phyloP scores from a whole-genome alignment of 148 eudicot species.

The Selenicereus undatus region DNA sequence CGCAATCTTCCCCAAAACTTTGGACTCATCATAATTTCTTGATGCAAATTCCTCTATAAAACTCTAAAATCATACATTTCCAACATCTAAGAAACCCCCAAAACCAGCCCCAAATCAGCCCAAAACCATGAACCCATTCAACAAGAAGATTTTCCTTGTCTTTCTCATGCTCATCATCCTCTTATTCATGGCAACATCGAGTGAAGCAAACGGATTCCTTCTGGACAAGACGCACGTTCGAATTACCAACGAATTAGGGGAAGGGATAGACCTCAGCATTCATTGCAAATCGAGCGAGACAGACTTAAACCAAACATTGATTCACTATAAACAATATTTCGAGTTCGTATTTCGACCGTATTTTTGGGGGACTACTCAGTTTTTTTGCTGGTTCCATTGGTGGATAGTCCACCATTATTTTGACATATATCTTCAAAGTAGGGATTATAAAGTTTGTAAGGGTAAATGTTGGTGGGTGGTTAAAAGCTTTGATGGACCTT shows the following conservation, averaged over 20 bases:
- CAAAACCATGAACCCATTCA: background rate
- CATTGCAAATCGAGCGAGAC: background rate
- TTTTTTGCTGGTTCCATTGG: background rate
- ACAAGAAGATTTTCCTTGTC: background rate
- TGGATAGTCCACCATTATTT: background rate
- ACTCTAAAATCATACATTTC: background rate
- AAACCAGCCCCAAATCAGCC: background rate
- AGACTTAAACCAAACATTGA: background rate
- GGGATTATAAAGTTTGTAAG: background rate
- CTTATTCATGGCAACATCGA: background rate
- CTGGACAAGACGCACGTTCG: background rate
- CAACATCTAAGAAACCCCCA: background rate
- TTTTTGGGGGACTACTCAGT: slow-evolving; percentile 1
- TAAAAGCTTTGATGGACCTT: background rate
- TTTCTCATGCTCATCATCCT: background rate
- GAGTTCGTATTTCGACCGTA: background rate
- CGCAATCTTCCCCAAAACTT: background rate
- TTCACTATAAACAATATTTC: background rate
- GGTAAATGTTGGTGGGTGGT: background rate
- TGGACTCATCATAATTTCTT: background rate
- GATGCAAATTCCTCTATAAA: background rate
- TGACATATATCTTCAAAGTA: background rate
- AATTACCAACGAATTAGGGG: background rate
- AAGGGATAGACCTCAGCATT: background rate
- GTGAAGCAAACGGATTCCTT: background rate